Percentiles rank a stretch among this genome's conserved stretches.
Conservation (phyloP, 306 rosid genomes). For the Glycine latifolia region DNA sequence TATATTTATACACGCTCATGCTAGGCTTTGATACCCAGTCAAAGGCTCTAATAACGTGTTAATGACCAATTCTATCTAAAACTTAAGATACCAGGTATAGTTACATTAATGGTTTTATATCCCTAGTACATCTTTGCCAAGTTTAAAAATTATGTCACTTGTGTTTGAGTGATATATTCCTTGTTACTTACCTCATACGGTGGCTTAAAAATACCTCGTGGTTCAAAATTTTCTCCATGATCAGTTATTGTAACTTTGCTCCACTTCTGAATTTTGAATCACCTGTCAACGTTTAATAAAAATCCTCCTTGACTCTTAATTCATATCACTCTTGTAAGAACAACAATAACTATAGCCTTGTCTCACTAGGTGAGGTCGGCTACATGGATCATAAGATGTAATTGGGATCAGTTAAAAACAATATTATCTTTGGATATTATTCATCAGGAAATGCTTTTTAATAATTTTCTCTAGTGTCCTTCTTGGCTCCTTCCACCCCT, state of each 20-base stretch:
- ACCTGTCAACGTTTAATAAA: not conserved
- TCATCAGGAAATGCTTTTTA: no score
- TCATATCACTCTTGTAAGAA: not conserved
- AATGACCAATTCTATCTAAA: not conserved
- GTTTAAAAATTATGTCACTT: not conserved
- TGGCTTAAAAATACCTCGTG: no score
- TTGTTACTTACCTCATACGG: not conserved
- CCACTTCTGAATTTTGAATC: not conserved
- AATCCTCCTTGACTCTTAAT: not conserved
- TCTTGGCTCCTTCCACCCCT: no score
- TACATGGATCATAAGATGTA: no score
- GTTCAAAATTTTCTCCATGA: no score
- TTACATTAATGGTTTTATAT: not conserved
- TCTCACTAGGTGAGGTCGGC: no score
- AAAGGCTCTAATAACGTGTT: not conserved
- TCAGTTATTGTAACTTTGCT: no score
- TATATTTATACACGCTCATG: not conserved
- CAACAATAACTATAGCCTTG: not conserved
- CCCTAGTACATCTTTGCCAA: conserved; percentile 7
- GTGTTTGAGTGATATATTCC: not conserved
- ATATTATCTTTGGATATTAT: no score
- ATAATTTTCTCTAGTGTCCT: no score
- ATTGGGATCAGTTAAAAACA: no score
- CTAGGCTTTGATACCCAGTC: not conserved
- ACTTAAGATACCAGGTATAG: not conserved